These are phyloP conservation scores for Apiosordaria backusii DNA, from an alignment of 495 filamentous ascomycete species.

Conservation along the genomic window DNA sequence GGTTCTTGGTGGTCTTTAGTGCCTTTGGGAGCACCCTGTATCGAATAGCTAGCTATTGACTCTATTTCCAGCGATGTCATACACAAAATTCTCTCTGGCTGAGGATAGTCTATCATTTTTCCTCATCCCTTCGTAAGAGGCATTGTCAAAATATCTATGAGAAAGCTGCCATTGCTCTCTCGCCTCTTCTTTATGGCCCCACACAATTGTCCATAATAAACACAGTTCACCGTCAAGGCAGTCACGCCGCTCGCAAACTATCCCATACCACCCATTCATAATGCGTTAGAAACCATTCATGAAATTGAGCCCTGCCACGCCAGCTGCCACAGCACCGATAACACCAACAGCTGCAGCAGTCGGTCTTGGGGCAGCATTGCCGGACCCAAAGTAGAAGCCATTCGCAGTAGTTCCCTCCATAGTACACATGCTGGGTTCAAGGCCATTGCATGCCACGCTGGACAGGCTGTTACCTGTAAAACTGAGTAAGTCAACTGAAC, in stretches of 20 bases:
- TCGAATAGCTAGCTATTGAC: too few relatives aligned
- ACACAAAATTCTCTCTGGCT: too few relatives aligned
- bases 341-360: conserved; percentile 23
- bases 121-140: neutral
- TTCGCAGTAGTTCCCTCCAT: conserved; percentile 21
- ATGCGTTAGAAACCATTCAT: conserved; percentile 1
- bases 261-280: neutral
- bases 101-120: neutral
- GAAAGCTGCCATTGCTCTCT: too few relatives aligned
- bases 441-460: conserved; percentile 25
- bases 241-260: neutral
- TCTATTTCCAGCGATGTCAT: too few relatives aligned
- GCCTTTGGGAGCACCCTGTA: too few relatives aligned
- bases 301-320: conserved; percentile 25
- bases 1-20: too few relatives aligned
- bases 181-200: too few relatives aligned
- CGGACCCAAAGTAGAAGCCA: conserved; percentile 32
- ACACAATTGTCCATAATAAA: too few relatives aligned
- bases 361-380: conserved; percentile 26
- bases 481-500: neutral
- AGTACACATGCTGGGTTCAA: conserved; percentile 30
- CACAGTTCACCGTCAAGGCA: too few relatives aligned
- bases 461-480: conserved; percentile 32
- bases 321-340: conserved; percentile 21
- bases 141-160: too few relatives aligned